Percentiles rank a stretch among this genome's conserved stretches.
phyloP scores from a whole-genome alignment of 495 filamentous ascomycete genomes.

The Letharia lupina region DNA sequence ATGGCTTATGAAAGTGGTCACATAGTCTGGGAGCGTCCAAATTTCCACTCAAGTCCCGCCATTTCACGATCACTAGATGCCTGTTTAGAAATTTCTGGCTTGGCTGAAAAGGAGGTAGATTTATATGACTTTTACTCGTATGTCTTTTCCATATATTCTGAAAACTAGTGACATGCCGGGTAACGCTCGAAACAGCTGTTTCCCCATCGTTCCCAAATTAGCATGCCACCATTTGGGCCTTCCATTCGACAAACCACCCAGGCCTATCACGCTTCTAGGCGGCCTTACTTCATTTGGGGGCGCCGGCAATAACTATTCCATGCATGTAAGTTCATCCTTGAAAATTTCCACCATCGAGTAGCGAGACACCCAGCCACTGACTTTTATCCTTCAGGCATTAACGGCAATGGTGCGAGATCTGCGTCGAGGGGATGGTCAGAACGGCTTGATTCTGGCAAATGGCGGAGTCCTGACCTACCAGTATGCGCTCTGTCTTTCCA shows the following conservation, averaged over 20 bases:
- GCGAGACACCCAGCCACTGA: neutral
- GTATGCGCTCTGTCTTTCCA: slow-evolving; percentile 43
- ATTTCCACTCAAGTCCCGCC: slow-evolving; percentile 40
- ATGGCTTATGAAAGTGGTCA: neutral
- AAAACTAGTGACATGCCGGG: too few relatives aligned
- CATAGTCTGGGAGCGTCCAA: slow-evolving; percentile 47
- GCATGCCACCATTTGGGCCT: slow-evolving; percentile 45
- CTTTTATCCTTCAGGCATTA: neutral
- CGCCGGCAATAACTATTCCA: slow-evolving; percentile 53
- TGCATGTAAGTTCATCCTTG: slow-evolving; percentile 49
- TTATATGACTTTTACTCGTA: slow-evolving; percentile 13
- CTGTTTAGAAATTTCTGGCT: slow-evolving; percentile 31
- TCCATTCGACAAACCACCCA: slow-evolving; percentile 32
- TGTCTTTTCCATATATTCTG: neutral
- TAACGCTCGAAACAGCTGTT: slow-evolving; percentile 35
- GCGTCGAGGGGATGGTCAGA: slow-evolving; percentile 32
- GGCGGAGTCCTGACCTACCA: slow-evolving; percentile 49
- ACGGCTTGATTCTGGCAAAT: slow-evolving; percentile 47
- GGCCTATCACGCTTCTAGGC: slow-evolving; percentile 46
- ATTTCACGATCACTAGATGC: slow-evolving; percentile 45
- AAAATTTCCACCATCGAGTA: slow-evolving; percentile 34
- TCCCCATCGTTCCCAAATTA: slow-evolving; percentile 52
- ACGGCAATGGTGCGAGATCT: slow-evolving; percentile 25
- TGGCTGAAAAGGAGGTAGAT: slow-evolving; percentile 1
- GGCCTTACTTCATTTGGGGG: slow-evolving; percentile 52